Base-by-base conservation (phyloP, 345 rosid species). In the Euphorbia lathyris region DNA sequence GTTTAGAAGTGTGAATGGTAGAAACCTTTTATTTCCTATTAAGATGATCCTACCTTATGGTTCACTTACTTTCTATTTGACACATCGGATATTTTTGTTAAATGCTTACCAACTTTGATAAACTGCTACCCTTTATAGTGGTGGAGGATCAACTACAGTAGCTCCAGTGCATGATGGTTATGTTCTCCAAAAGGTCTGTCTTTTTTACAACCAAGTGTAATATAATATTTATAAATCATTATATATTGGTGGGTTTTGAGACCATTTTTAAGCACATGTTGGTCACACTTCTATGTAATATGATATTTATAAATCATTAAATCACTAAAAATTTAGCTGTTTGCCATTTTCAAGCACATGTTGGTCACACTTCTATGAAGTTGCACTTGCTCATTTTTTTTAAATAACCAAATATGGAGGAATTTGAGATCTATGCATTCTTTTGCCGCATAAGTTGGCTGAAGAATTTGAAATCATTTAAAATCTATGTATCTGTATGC, bases 111-210 rank as follows among this genome's bases (percentile, higher is more conserved):
- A 48, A 22, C 19, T 48, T 45, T 67, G 59, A 32, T 63, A 34
- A 20, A 65, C 69, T 66, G 13, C 40, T 58, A 45, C 52, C 27
- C 34, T 69, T 77, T 77, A 71, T 83, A 92, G 98, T 74, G 99
- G 99, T 72, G 99, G 98, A 83, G 99, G 99, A 68, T 96, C 99
- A 67, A 92, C 97, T 61, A 89, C 93, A 55, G 85, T 92, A 72
- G 87, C 97, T 68, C 98, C 99, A 1, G 99, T 92, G 56, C 98
- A 96, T 71, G 99, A 96, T 69, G 99, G 96, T 73, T 92, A 89
- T 80, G 98, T 92, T 76, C 96, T 96, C 82, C 99, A 96, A 70
- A 96, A 90, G 98, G 99, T 93, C 77, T 48, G 26, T 63, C 43
- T 63, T 26, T 53, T 65, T 38, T 55, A 7, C 36, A 14, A 14